Conservation (phyloP, 257 asterid genomes). For the Perilla frutescens region DNA sequence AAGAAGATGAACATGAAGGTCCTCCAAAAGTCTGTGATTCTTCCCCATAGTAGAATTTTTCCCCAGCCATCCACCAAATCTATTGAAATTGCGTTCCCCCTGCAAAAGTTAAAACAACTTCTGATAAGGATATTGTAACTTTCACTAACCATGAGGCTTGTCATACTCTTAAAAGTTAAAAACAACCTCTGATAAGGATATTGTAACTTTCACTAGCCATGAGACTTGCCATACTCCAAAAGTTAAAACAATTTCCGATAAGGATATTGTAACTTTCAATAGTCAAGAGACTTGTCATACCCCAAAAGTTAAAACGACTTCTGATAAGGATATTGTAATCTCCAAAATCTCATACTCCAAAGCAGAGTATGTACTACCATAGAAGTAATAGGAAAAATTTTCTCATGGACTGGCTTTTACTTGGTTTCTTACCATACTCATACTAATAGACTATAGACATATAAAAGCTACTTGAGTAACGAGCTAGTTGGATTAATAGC, state of each 20-base stretch:
- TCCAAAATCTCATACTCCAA: too few relatives aligned
- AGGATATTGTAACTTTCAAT: background rate
- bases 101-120: conserved; percentile 41
- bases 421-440: too few relatives aligned
- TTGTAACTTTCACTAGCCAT: background rate
- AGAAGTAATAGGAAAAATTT: too few relatives aligned
- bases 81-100: conserved; percentile 95
- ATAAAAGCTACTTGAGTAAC: background rate
- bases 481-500: background rate
- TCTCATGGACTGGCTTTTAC: too few relatives aligned
- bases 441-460: background rate
- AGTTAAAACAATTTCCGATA: conserved; percentile 18
- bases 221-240: conserved; percentile 14
- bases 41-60: conserved; percentile 92
- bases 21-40: conserved; percentile 87
- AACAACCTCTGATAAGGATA: conserved; percentile 11
- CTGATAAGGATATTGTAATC: background rate
- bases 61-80: conserved; percentile 99
- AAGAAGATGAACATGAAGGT: conserved; percentile 89
- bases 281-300: background rate
- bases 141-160: background rate
- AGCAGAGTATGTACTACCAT: too few relatives aligned
- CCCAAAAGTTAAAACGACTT: conserved; percentile 28
- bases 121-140: background rate
- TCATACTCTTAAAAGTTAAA: conserved; percentile 16